phyloP scores from a whole-genome alignment of 169 alveolate species.

The Plasmodium coatneyi region DNA sequence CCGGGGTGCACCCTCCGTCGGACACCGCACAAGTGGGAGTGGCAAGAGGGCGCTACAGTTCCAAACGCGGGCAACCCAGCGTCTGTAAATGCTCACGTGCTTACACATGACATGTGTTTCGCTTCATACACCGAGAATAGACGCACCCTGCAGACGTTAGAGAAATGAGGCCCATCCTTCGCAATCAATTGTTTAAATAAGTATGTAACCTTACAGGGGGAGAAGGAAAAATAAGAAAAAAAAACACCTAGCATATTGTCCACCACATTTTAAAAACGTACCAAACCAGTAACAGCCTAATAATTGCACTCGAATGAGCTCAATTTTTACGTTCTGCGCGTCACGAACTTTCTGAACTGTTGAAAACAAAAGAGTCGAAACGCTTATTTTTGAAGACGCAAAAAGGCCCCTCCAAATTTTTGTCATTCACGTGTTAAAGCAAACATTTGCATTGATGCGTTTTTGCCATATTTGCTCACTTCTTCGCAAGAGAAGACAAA shows the following conservation, averaged over 20 bases:
- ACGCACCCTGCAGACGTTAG: background rate
- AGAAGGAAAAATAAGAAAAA: background rate
- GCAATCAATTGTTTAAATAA: background rate
- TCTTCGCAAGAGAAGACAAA: background rate
- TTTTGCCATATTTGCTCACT: background rate
- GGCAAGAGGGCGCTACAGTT: background rate
- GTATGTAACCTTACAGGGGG: background rate
- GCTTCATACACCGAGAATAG: background rate
- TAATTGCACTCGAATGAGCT: background rate
- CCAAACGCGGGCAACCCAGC: background rate
- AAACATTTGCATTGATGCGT: background rate
- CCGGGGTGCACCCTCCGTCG: background rate
- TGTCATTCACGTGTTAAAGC: background rate
- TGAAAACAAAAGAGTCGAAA: background rate
- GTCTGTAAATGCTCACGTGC: background rate
- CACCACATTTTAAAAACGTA: background rate
- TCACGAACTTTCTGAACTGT: background rate
- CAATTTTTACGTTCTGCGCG: background rate
- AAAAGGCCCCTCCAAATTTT: background rate
- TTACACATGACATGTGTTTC: conserved; percentile 3
- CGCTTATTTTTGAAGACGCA: background rate
- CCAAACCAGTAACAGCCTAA: background rate
- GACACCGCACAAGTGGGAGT: background rate
- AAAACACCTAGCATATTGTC: background rate
- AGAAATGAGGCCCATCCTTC: background rate